Conservation (phyloP, 495 filamentous ascomycete species). For the Talaromyces thailandensis region DNA sequence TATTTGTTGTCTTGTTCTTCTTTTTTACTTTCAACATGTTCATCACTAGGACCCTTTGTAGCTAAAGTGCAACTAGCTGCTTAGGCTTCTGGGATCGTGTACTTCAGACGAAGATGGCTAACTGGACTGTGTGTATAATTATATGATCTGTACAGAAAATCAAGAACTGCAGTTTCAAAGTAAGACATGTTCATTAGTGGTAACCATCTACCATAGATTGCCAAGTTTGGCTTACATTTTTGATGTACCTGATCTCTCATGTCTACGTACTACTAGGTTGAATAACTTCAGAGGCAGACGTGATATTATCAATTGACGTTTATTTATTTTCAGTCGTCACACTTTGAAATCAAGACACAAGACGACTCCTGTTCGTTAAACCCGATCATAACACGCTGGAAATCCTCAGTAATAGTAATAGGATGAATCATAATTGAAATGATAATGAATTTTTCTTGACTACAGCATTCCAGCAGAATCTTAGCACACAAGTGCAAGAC, state of each 20-base stretch:
- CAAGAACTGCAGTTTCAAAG: neutral
- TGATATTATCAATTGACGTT: conserved; percentile 3
- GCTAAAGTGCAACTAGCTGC: too few relatives aligned
- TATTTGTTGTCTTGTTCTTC: too few relatives aligned
- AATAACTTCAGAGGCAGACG: neutral
- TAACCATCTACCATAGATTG: too few relatives aligned
- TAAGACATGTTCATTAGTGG: neutral
- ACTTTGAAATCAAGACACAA: neutral
- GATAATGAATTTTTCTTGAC: conserved; percentile 2
- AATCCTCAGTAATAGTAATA: conserved; percentile 6
- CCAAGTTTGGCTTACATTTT: neutral
- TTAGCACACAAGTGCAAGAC: neutral
- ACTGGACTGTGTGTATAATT: neutral
- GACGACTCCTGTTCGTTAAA: neutral
- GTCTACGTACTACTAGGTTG: neutral
- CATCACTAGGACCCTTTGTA: too few relatives aligned
- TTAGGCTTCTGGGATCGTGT: too few relatives aligned
- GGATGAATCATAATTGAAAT: neutral
- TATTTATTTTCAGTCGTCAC: conserved; percentile 4
- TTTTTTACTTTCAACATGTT: too few relatives aligned
- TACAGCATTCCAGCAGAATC: neutral
- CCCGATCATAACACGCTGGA: conserved; percentile 6
- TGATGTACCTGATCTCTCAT: neutral
- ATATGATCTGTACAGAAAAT: too few relatives aligned
- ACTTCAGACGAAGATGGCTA: too few relatives aligned